Evolutionary conservation across 345 rosid species (phyloP).

Genomic region (Euclidium syriacum): DNA sequence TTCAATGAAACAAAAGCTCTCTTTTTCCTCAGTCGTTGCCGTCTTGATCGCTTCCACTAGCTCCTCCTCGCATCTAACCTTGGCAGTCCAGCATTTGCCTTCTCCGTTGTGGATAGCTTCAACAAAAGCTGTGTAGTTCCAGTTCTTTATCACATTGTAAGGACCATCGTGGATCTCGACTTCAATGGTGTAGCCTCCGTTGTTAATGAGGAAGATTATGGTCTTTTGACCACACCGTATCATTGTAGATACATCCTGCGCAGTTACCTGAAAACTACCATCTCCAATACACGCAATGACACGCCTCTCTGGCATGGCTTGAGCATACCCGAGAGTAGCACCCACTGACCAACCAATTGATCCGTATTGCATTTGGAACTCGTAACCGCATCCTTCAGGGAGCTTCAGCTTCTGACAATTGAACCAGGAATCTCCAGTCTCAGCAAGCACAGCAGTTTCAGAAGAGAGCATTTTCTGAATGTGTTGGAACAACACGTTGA

Average conservation of each 20-base stretch:
- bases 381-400: conserved; percentile 53
- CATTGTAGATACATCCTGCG: conserved; percentile 71
- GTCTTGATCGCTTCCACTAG: conserved; percentile 43
- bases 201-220: conserved; percentile 60
- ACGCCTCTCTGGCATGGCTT: conserved; percentile 42
- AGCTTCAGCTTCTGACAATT: conserved; percentile 60
- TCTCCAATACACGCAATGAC: conserved; percentile 60
- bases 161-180: conserved; percentile 72
- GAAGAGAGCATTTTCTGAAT: conserved; percentile 45
- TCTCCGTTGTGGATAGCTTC: conserved; percentile 58
- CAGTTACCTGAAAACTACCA: conserved; percentile 67
- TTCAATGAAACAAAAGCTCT: conserved; percentile 61
- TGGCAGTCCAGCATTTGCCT: conserved; percentile 64
- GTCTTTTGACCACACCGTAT: conserved; percentile 45
- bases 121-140: conserved; percentile 62
- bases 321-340: conserved; percentile 63
- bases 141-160: conserved; percentile 63
- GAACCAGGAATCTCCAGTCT: conserved; percentile 63
- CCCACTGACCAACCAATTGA: conserved; percentile 68
- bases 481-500: conserved; percentile 46
- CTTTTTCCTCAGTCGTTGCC: conserved; percentile 39
- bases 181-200: conserved; percentile 65
- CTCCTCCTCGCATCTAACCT: conserved; percentile 48
- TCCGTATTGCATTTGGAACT: conserved; percentile 56
- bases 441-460: conserved; percentile 49